Evolutionary conservation across 164 flowering plant species (phyloP).

Genomic region (Nymphaea thermarum): DNA sequence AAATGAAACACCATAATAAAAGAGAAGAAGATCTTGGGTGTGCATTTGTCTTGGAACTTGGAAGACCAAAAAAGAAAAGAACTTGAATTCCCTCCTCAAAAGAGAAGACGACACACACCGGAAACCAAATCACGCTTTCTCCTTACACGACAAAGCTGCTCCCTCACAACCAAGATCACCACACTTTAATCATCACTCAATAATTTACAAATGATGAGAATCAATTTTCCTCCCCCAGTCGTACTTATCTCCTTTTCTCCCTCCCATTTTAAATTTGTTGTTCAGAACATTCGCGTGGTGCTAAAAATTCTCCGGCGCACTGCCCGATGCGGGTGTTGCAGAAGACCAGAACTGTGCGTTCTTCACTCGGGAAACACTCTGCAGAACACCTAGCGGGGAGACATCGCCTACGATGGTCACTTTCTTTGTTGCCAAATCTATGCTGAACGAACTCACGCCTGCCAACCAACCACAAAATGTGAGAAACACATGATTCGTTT

Average conservation of each 20-base stretch:
- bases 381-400: conserved; percentile 60
- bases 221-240: neutral
- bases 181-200: neutral
- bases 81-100: too few relatives aligned
- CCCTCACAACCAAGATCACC: too few relatives aligned
- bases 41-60: too few relatives aligned
- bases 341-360: conserved; percentile 86
- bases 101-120: too few relatives aligned
- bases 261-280: neutral
- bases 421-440: conserved; percentile 65
- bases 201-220: neutral
- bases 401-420: conserved; percentile 79
- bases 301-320: neutral
- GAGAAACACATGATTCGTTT: too few relatives aligned
- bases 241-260: neutral
- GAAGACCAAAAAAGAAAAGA: too few relatives aligned
- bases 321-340: conserved; percentile 10
- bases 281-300: neutral
- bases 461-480: neutral
- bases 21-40: too few relatives aligned
- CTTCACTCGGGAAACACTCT: conserved; percentile 78
- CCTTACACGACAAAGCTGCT: too few relatives aligned
- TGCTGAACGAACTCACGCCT: conserved; percentile 85
- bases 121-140: too few relatives aligned
- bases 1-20: too few relatives aligned